Evolutionary conservation across 129 eudicot genomes (phyloP), one percentile per base, ranked within the genome.

Genomic region (Arctium minus): DNA sequence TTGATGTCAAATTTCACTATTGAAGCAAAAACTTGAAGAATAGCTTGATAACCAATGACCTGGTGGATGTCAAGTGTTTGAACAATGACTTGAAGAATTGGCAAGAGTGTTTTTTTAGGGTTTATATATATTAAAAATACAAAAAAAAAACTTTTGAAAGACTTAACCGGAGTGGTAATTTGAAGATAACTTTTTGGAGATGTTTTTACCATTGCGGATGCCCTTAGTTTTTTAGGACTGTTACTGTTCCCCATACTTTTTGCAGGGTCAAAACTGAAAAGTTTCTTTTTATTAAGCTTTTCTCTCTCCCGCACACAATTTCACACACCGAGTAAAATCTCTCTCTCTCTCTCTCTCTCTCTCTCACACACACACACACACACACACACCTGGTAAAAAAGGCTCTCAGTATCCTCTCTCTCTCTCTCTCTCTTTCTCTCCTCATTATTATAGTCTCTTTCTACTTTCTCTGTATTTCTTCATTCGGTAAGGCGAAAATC

Each of bases 391-490:
- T 72, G 11, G 76, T 72, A 72, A 37, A 72, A 37, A 36, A 56
- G 75, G 75, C 75, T 15, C 75, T 72, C 48, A 72, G 46, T 72
- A 72, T 70, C 74, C 12, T 1, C 11, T 1, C 53, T 53, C 65
- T 53, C 62, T 48, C 12, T 1, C 11, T 1, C 53, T 53, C 65
- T 53, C 62, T 48, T 5, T 50, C 29, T 56, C 67, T 53, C 64
- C 15, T 22, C 67, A 72, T 72, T 72, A 72, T 72, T 72, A 72
- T 72, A 17, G 30, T 78, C 82, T 29, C 62, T 78, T 38, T 65
- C 73, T 67, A 65, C 56, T 78, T 39, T 78, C 82, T 67, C 73
- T 65, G 42, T 5, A 42, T 78, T 65, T 78, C 82, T 78, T 38
- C 82, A 65, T 78, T 78, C 74, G 40, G 82, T 72, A 72, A 36